These are phyloP conservation scores for Collybiopsis confluens DNA, from an alignment of 768 basidiomycete genomes.

Conservation along the genomic window DNA sequence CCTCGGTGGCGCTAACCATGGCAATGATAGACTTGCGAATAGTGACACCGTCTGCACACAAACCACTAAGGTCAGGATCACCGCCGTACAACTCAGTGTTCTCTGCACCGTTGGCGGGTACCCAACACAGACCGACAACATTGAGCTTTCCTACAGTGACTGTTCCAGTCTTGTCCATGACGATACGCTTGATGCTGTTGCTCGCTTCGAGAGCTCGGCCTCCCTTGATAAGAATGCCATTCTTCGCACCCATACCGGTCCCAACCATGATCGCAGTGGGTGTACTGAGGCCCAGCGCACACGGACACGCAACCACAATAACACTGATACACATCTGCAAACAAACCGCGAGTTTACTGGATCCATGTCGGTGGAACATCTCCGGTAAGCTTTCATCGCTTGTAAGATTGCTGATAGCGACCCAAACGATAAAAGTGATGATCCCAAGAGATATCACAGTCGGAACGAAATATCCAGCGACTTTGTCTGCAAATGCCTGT, in stretches of 20 bases:
- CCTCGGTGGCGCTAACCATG: slow-evolving; percentile 83
- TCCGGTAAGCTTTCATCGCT: slow-evolving; percentile 60
- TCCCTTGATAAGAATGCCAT: slow-evolving; percentile 98
- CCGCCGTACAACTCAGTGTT: slow-evolving; percentile 40
- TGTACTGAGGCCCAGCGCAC: slow-evolving; percentile 92
- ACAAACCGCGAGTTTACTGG: slow-evolving; percentile 85
- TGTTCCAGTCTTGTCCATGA: slow-evolving; percentile 97
- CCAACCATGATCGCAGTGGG: slow-evolving; percentile 99
- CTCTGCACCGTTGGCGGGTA: slow-evolving; percentile 24
- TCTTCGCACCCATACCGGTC: slow-evolving; percentile 93
- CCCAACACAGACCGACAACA: slow-evolving; percentile 79
- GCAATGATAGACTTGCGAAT: slow-evolving; percentile 60
- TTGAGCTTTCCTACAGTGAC: slow-evolving; percentile 92
- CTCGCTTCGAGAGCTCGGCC: slow-evolving; percentile 93
- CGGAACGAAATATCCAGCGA: slow-evolving; percentile 95
- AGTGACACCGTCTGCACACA: slow-evolving; percentile 62
- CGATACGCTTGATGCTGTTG: slow-evolving; percentile 71
- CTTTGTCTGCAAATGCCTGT: slow-evolving; percentile 91
- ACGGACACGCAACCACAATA: slow-evolving; percentile 97
- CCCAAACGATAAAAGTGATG: slow-evolving; percentile 82
- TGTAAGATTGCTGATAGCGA: slow-evolving; percentile 61
- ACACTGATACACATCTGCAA: slow-evolving; percentile 97
- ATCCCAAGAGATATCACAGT: slow-evolving; percentile 78
- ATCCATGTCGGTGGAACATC: slow-evolving; percentile 83
- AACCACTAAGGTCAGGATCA: slow-evolving; percentile 36